phyloP scores from a whole-genome alignment of 169 alveolate species.

The Eimeria brunetti region DNA sequence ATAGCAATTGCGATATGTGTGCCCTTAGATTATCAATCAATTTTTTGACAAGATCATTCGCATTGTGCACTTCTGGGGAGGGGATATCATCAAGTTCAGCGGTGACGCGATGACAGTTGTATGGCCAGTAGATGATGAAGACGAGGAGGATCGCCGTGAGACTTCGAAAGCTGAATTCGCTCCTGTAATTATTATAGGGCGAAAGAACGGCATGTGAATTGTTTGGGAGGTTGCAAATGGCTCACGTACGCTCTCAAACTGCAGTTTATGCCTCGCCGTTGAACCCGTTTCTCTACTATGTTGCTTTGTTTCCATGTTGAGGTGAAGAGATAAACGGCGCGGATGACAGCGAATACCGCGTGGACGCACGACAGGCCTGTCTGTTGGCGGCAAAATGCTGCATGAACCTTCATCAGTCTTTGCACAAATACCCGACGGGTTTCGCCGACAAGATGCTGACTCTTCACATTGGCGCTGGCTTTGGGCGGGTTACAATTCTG shows the following conservation, averaged over 20 bases:
- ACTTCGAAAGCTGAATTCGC: neutral
- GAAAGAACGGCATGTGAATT: neutral
- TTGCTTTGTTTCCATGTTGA: conserved; percentile 18
- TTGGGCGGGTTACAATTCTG: conserved; percentile 85
- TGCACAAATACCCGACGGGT: conserved; percentile 85
- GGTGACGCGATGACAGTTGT: conserved; percentile 91
- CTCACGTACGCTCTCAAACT: neutral
- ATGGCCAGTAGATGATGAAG: conserved; percentile 91
- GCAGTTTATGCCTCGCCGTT: neutral
- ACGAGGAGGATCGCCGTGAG: conserved; percentile 12
- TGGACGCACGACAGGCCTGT: conserved; percentile 80
- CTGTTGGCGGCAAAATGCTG: conserved; percentile 86
- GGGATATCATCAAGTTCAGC: conserved; percentile 90
- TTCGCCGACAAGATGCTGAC: conserved; percentile 82
- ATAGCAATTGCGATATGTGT: neutral
- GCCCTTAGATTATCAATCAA: conserved; percentile 80
- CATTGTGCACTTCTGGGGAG: conserved; percentile 88
- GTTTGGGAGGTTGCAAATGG: neutral
- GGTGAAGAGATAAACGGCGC: conserved; percentile 12
- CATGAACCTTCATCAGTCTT: conserved; percentile 86
- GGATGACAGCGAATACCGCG: conserved; percentile 61
- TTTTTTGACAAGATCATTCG: conserved; percentile 85
- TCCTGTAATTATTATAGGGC: neutral
- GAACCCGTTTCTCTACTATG: no score
- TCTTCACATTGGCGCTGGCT: conserved; percentile 88